Base-by-base conservation (phyloP, 2,329 filamentous ascomycete genomes). In the Scytalidium sp. region DNA sequence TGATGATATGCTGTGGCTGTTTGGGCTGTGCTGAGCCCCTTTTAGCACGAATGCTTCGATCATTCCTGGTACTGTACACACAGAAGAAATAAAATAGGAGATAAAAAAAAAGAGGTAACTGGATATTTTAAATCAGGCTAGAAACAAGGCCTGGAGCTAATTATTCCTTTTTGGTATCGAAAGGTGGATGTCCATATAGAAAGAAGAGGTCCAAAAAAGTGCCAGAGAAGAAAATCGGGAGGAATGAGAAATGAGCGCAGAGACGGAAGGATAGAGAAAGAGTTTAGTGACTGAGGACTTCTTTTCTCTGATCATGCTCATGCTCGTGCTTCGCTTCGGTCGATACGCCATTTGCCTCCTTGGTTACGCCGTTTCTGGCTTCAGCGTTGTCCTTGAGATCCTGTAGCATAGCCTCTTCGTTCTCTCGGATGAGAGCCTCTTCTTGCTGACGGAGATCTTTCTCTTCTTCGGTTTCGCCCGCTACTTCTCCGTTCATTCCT, bases 371-470 rank as follows among this genome's bases (percentile, higher is more conserved):
- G 32, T 43, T 25, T 17, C 43, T 48, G 23, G 46, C 39, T 25
- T 43, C 46, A 40, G 42, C 39, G n/a, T 48, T 48, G 19, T 50
- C 47, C 41, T 45, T 43, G 3, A 36, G 13, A 36, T 62, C 60
- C 55, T 60, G 59, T 51, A 51, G 56, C 46, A 60, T 53, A 1
- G 60, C 58, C 40, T 63, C 62, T 41, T 63, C 62, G 43, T 65
- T 63, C 48, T 64, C 62, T 3, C 56, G 49, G 54, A 61, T 60
- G 4, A 63, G 52, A n/a, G 62, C 63, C 46, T 64, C 63, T 57
- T 64, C 59, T 39, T 60, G 57, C 9, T 40, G 44, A 19, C 58
- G 42, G 21, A 60, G 32, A 21, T 61, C 58, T 13, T 32, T 46
- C 27, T 60, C 53, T 41, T 60, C 60, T 49, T 56, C 56, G 6